Evolutionary conservation across 371 early-diverging fungal genomes (phyloP).

Genomic region (Circinella minor): DNA sequence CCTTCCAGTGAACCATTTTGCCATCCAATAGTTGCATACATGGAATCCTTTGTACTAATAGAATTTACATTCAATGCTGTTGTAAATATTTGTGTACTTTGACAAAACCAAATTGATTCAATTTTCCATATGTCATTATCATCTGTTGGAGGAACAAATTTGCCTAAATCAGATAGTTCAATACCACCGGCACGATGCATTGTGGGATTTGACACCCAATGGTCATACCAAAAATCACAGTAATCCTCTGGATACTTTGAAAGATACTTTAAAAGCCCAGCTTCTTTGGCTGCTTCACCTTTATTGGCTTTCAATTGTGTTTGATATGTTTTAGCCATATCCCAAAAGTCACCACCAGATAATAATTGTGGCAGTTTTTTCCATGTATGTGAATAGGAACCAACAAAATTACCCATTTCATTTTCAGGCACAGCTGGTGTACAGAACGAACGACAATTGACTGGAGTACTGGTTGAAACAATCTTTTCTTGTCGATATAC

Average conservation of each 20-base stretch:
- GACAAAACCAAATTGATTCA: conserved; percentile 36
- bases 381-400: conserved; percentile 30
- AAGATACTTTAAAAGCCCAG: conserved; percentile 26
- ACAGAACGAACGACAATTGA: conserved; percentile 42
- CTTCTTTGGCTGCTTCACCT: conserved; percentile 22
- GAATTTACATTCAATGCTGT: conserved; percentile 30
- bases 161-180: conserved; percentile 48
- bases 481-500: conserved; percentile 21
- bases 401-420: conserved; percentile 49
- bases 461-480: conserved; percentile 30
- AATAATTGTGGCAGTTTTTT: neutral
- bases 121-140: neutral
- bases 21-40: conserved; percentile 36
- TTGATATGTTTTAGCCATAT: conserved; percentile 27
- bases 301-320: conserved; percentile 24
- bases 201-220: neutral
- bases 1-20: conserved; percentile 37
- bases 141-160: conserved; percentile 4
- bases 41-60: conserved; percentile 22
- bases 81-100: conserved; percentile 39
- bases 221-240: conserved; percentile 29
- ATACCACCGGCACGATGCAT: conserved; percentile 47
- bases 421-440: conserved; percentile 30
- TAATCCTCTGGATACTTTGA: conserved; percentile 37
- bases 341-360: conserved; percentile 26